A percentile compares a stretch with the other conserved stretches of the same genome.
These are phyloP conservation scores for Suhomyces bribrorum DNA, from an alignment of 1,139 yeast species.

Conservation along the genomic window DNA sequence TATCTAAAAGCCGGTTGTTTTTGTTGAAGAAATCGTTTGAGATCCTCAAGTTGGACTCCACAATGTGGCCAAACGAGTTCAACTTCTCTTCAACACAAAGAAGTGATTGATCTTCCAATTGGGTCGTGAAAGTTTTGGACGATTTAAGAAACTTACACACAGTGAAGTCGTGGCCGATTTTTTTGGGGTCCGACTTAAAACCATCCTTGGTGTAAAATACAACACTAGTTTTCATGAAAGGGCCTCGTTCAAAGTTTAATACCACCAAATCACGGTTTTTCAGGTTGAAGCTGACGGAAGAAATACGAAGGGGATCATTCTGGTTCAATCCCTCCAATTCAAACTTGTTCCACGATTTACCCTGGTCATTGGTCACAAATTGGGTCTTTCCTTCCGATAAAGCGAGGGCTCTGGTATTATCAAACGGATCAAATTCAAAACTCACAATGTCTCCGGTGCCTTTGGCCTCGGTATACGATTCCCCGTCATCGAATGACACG, in stretches of 20 bases:
- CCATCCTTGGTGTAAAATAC: slow-evolving; percentile 59
- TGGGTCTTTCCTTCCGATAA: slow-evolving; percentile 42
- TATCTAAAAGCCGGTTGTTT: slow-evolving; percentile 21
- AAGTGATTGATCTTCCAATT: slow-evolving; percentile 45
- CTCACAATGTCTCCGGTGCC: slow-evolving; percentile 30
- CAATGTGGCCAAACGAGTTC: slow-evolving; percentile 47
- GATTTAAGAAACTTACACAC: slow-evolving; percentile 57
- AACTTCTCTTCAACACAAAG: slow-evolving; percentile 48
- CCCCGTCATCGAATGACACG: slow-evolving; percentile 61
- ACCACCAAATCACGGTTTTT: slow-evolving; percentile 42
- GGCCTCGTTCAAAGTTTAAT: too few species aligned
- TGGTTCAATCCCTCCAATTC: slow-evolving; percentile 14
- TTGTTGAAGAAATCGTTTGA: slow-evolving; percentile 60
- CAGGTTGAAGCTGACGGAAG: slow-evolving; percentile 40
- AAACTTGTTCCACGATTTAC: slow-evolving; percentile 57
- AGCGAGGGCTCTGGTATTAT: slow-evolving; percentile 54
- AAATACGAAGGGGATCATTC: slow-evolving; percentile 5
- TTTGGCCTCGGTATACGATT: slow-evolving; percentile 45
- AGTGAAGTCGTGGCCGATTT: slow-evolving; percentile 32
- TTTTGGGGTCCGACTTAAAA: slow-evolving; percentile 44
- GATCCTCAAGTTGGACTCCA: slow-evolving; percentile 41
- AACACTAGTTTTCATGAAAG: too few species aligned
- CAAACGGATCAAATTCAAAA: slow-evolving; percentile 47
- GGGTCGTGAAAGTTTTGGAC: slow-evolving; percentile 35
- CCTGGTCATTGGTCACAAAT: slow-evolving; percentile 57